phyloP scores from a whole-genome alignment of 176 grass and related monocot species.

The Miscanthus lutarioriparius region DNA sequence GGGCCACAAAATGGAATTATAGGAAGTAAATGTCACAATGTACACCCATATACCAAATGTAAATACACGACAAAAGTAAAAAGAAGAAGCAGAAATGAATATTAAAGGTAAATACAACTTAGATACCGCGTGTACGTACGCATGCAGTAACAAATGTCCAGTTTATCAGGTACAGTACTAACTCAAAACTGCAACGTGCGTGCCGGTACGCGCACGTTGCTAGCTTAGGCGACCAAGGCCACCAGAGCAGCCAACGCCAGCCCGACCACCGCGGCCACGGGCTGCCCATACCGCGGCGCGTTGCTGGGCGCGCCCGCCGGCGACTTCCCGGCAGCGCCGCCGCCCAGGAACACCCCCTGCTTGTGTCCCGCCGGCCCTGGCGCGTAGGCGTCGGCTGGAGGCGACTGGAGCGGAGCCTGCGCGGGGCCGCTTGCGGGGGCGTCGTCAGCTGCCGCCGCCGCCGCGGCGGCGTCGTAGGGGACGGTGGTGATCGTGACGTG shows the following conservation, averaged over 20 bases:
- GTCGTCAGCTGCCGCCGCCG: background rate
- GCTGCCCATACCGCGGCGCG: background rate
- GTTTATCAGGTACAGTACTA: background rate
- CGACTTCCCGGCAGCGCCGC: background rate
- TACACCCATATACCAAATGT: background rate
- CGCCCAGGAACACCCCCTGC: background rate
- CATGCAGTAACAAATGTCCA: background rate
- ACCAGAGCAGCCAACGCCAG: conserved; percentile 36
- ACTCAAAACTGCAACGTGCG: conserved; percentile 1
- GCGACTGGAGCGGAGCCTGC: background rate
- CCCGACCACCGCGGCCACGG: conserved; percentile 25
- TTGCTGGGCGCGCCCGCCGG: conserved; percentile 15
- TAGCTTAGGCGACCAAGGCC: conserved; percentile 35
- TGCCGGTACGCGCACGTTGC: background rate
- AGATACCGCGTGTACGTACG: background rate
- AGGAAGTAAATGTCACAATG: conserved; percentile 6
- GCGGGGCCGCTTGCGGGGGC: background rate
- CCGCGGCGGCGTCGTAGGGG: conserved; percentile 16
- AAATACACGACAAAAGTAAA: background rate
- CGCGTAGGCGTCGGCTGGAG: conserved; percentile 21
- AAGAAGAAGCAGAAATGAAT: background rate
- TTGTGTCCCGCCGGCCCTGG: conserved; percentile 2
- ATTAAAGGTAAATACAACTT: conserved; percentile 19
- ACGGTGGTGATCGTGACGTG: conserved; percentile 53
- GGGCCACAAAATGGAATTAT: conserved; percentile 16